These are phyloP conservation scores for Saccharomycopsis hybrid DNA, from an alignment of 1,139 yeast species.

Conservation along the genomic window DNA sequence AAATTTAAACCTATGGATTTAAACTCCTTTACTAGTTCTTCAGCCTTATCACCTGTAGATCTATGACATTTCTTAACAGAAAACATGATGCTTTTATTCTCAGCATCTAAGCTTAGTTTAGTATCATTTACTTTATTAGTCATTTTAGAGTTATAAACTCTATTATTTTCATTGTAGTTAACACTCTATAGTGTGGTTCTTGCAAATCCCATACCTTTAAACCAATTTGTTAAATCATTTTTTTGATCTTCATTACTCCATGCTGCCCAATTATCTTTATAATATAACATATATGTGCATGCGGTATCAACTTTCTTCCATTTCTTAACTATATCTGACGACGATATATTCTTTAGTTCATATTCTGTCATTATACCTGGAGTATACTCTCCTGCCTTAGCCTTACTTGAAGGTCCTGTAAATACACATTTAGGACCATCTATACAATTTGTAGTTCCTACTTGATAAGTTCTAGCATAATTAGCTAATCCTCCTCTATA, in stretches of 20 bases:
- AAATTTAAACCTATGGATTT: too few relatives aligned
- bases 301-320: constrained; percentile 1
- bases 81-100: too few relatives aligned
- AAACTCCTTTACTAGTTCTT: too few relatives aligned
- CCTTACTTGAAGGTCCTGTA: constrained; percentile 3
- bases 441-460: constrained; percentile 1
- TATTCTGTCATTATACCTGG: constrained; percentile 3
- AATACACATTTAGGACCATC: constrained; percentile 1
- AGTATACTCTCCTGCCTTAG: constrained; percentile 1
- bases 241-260: constrained; percentile 2
- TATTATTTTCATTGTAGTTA: too few relatives aligned
- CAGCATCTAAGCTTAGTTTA: too few relatives aligned
- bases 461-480: constrained; percentile 8
- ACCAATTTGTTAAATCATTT: background rate
- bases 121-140: too few relatives aligned
- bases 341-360: background rate
- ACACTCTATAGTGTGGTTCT: constrained; percentile 5
- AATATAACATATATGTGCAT: constrained; percentile 9
- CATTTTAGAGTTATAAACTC: too few relatives aligned
- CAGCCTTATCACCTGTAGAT: too few relatives aligned
- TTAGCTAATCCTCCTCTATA: constrained; percentile 10
- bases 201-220: constrained; percentile 7
- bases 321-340: background rate
- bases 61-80: too few relatives aligned
- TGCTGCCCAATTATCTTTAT: constrained; percentile 12